phyloP scores from a whole-genome alignment of 2,329 filamentous ascomycete genomes.

The Elsinoe ampelina region DNA sequence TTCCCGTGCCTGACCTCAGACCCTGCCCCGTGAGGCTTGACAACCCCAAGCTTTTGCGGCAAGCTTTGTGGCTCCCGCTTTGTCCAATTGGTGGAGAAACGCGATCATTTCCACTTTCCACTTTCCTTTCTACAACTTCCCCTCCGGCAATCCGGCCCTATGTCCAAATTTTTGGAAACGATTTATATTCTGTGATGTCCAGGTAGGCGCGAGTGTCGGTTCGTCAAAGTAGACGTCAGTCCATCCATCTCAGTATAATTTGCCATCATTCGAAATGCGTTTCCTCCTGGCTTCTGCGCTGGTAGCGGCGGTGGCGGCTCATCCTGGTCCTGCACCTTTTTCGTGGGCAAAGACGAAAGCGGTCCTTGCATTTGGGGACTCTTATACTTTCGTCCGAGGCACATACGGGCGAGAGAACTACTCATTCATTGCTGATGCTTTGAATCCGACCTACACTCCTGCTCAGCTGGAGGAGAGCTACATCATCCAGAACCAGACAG shows the following conservation, averaged over 20 bases:
- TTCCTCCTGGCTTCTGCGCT: neutral
- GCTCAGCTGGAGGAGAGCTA: conserved; percentile 36
- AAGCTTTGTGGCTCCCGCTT: neutral
- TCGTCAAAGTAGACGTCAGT: neutral
- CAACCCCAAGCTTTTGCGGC: neutral
- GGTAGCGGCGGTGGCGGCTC: neutral
- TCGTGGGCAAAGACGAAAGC: conserved; percentile 2
- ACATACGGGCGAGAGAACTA: conserved; percentile 42
- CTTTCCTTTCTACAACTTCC: conserved; percentile 2
- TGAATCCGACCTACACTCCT: conserved; percentile 39
- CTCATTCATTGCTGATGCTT: conserved; percentile 46
- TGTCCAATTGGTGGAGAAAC: neutral
- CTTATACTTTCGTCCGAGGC: conserved; percentile 47
- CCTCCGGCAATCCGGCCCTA: neutral
- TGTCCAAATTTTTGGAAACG: neutral
- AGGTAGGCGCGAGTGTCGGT: too few species aligned
- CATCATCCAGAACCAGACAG: conserved; percentile 42
- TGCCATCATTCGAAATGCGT: neutral
- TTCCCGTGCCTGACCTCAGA: too few species aligned
- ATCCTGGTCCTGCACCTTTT: neutral
- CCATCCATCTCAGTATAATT: neutral
- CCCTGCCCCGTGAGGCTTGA: neutral
- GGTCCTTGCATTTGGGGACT: conserved; percentile 41
- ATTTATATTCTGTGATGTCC: neutral
- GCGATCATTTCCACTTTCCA: neutral